Percentiles rank a stretch among this genome's conserved stretches.
Conservation (phyloP, 2,329 filamentous ascomycete species). For the Aspergillus sp. region DNA sequence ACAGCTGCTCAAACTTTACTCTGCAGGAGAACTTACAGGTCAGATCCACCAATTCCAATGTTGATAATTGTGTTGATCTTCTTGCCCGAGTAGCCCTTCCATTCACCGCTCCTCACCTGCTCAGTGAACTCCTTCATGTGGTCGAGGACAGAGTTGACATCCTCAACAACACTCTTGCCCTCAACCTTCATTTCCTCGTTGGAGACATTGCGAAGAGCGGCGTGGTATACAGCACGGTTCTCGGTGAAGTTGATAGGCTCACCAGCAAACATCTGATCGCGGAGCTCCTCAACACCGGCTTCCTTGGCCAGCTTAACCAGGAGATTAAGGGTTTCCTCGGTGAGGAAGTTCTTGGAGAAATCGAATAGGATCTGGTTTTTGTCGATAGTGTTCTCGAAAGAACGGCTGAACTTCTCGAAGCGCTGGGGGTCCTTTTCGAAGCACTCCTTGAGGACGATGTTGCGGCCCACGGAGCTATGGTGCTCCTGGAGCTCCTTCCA, state of each 20-base stretch:
- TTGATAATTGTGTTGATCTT: slow-evolving; percentile 96
- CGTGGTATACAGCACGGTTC: slow-evolving; percentile 91
- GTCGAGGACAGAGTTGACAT: slow-evolving; percentile 83
- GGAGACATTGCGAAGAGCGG: slow-evolving; percentile 85
- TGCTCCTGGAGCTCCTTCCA: slow-evolving; percentile 92
- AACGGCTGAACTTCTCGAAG: slow-evolving; percentile 86
- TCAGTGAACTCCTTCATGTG: slow-evolving; percentile 99
- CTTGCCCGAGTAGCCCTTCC: slow-evolving; percentile 98
- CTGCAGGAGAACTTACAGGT: slow-evolving; percentile 69
- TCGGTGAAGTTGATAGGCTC: slow-evolving; percentile 99
- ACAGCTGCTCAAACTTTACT: neutral
- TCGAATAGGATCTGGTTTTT: slow-evolving; percentile 90
- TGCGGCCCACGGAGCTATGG: slow-evolving; percentile 80
- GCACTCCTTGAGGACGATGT: slow-evolving; percentile 88
- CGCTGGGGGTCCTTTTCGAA: slow-evolving; percentile 85
- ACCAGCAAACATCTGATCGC: slow-evolving; percentile 95
- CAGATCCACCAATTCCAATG: slow-evolving; percentile 95
- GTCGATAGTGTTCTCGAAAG: slow-evolving; percentile 76
- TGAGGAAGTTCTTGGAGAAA: slow-evolving; percentile 98
- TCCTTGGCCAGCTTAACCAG: slow-evolving; percentile 89
- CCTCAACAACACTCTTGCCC: slow-evolving; percentile 89
- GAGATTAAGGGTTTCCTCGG: slow-evolving; percentile 83
- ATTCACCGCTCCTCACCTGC: slow-evolving; percentile 88
- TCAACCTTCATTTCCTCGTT: slow-evolving; percentile 82
- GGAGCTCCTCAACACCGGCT: slow-evolving; percentile 85